A percentile compares a stretch with the other conserved stretches of the same genome.
Conservation (phyloP, 805 yeast species). For the Novakomyces olei region DNA sequence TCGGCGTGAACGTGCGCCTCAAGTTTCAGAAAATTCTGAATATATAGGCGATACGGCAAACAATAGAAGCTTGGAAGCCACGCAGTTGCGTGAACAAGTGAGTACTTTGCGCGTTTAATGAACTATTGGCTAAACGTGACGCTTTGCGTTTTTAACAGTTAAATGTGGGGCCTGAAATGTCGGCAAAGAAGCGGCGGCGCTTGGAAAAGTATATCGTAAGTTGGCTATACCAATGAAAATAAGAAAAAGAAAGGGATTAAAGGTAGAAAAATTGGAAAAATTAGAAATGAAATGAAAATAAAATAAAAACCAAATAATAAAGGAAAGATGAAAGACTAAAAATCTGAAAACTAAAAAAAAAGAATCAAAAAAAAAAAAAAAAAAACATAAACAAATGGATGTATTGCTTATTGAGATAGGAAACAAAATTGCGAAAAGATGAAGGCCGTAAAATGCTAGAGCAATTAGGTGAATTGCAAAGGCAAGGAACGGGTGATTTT, state of each 20-base stretch:
- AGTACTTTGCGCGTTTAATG: background rate
- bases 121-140: slow-evolving; percentile 1
- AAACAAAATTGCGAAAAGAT: slow-evolving; percentile 2
- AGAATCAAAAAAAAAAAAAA: background rate
- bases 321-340: background rate
- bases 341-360: background rate
- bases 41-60: background rate
- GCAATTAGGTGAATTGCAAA: too few species aligned
- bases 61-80: background rate
- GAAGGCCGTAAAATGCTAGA: background rate
- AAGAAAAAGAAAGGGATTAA: background rate
- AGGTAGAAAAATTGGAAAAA: background rate
- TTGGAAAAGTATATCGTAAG: slow-evolving; percentile 5
- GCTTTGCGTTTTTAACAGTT: background rate
- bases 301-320: background rate
- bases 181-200: slow-evolving; percentile 1
- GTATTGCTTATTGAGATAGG: slow-evolving; percentile 3
- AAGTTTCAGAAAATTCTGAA: slow-evolving; percentile 14
- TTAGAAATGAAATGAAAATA: background rate
- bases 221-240: background rate
- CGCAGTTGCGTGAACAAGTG: background rate
- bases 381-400: slow-evolving; percentile 6
- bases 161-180: background rate
- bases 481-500: background rate
- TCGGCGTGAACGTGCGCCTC: slow-evolving; percentile 31